Evolutionary conservation across 2,329 filamentous ascomycete species (phyloP).

Genomic region (Fusarium avenaceum): DNA sequence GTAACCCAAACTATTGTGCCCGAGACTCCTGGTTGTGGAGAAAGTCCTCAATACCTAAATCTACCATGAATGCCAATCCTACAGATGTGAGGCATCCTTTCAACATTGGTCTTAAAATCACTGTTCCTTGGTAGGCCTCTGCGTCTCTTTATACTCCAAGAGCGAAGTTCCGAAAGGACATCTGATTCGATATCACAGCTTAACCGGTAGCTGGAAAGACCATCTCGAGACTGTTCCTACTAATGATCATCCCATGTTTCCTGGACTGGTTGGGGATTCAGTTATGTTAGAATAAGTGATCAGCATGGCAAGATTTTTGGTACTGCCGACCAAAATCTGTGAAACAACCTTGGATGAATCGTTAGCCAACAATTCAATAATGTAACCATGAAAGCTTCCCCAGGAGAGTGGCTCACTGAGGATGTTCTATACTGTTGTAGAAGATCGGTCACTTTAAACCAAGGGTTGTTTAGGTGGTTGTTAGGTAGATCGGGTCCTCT

Average conservation of each 20-base stretch:
- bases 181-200: not conserved
- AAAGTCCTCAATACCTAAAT: not conserved
- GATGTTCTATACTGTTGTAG: slow-evolving; percentile 6
- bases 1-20: slow-evolving; percentile 8
- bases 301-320: too few species aligned
- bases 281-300: too few species aligned
- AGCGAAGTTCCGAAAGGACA: slow-evolving; percentile 3
- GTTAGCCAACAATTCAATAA: too few species aligned
- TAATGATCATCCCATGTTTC: too few species aligned
- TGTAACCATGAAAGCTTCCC: slow-evolving; percentile 5
- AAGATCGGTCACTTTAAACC: slow-evolving; percentile 4
- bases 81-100: not conserved
- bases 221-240: slow-evolving; percentile 6
- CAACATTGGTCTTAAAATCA: slow-evolving; percentile 8
- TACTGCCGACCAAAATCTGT: too few species aligned
- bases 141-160: slow-evolving; percentile 6
- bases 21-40: not conserved
- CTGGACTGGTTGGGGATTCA: too few species aligned
- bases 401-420: not conserved
- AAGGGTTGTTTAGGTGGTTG: slow-evolving; percentile 5
- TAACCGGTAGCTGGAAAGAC: slow-evolving; percentile 5
- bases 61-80: not conserved
- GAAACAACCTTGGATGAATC: too few species aligned
- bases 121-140: slow-evolving; percentile 1
- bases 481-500: slow-evolving; percentile 5